These are phyloP conservation scores for Eucalyptus cladocalyx DNA, from an alignment of 345 rosid genomes.

Conservation along the genomic window DNA sequence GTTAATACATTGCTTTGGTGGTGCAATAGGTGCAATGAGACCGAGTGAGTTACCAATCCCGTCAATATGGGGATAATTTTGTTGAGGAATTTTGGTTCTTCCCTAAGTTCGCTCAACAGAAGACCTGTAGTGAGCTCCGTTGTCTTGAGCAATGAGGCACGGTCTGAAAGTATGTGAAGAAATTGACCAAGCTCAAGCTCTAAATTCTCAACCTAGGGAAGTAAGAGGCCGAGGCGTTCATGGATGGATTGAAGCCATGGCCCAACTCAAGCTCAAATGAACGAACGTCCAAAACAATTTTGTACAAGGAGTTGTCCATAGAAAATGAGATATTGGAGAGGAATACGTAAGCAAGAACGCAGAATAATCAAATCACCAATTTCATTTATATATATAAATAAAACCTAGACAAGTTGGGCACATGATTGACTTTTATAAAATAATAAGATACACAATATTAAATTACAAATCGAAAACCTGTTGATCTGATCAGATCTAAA, in stretches of 20 bases:
- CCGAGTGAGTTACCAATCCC: too few species aligned
- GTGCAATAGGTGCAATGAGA: accelerated
- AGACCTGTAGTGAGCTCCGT: too few species aligned
- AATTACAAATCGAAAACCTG: neutral
- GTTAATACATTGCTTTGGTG: accelerated
- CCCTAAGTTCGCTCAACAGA: too few species aligned
- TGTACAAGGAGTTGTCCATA: neutral
- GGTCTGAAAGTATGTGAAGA: too few species aligned
- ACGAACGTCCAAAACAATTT: neutral
- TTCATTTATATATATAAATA: neutral
- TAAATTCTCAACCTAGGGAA: too few species aligned
- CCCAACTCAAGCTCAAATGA: accelerated
- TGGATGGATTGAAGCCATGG: too few species aligned
- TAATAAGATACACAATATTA: neutral
- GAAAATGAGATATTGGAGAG: neutral
- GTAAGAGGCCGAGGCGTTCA: accelerated
- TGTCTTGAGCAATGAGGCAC: accelerated
- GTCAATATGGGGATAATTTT: too few species aligned
- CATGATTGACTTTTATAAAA: neutral
- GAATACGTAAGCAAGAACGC: neutral
- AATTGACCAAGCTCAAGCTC: too few species aligned
- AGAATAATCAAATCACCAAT: neutral
- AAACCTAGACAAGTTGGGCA: neutral
- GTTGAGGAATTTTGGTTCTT: too few species aligned
- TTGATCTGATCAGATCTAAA: neutral